These are phyloP conservation scores for Starmerella asiatica DNA, from an alignment of 805 yeast species.

Conservation along the genomic window DNA sequence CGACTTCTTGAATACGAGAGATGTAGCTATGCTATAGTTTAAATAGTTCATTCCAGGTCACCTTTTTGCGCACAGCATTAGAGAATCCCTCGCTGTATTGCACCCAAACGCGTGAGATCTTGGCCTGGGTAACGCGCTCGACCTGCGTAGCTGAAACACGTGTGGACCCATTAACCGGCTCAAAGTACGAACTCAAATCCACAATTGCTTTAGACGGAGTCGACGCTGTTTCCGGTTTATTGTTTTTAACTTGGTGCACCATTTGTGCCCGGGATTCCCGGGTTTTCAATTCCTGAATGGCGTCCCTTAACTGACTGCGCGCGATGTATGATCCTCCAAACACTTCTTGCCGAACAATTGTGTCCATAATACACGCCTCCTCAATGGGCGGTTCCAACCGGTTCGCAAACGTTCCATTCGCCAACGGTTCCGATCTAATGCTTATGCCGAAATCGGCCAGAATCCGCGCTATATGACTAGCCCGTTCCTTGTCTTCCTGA, in stretches of 20 bases:
- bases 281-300: constrained; percentile 2
- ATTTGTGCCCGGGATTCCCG: background rate
- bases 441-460: constrained; percentile 20
- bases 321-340: constrained; percentile 9
- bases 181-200: background rate
- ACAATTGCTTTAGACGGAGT: background rate
- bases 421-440: constrained; percentile 21
- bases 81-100: constrained; percentile 85
- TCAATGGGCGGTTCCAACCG: constrained; percentile 29
- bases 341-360: constrained; percentile 1
- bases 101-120: constrained; percentile 48
- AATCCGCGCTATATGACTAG: constrained; percentile 16
- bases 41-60: constrained; percentile 54
- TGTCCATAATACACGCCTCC: constrained; percentile 16
- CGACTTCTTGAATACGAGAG: background rate
- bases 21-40: background rate
- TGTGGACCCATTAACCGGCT: too few species aligned
- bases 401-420: constrained; percentile 22
- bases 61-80: constrained; percentile 74
- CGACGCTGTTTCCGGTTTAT: background rate
- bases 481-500: constrained; percentile 14
- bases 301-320: constrained; percentile 8
- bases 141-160: constrained; percentile 6
- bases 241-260: background rate
- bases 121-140: background rate